phyloP scores from a whole-genome alignment of 2,329 filamentous ascomycete species.

The Botryotinia narcissicola region DNA sequence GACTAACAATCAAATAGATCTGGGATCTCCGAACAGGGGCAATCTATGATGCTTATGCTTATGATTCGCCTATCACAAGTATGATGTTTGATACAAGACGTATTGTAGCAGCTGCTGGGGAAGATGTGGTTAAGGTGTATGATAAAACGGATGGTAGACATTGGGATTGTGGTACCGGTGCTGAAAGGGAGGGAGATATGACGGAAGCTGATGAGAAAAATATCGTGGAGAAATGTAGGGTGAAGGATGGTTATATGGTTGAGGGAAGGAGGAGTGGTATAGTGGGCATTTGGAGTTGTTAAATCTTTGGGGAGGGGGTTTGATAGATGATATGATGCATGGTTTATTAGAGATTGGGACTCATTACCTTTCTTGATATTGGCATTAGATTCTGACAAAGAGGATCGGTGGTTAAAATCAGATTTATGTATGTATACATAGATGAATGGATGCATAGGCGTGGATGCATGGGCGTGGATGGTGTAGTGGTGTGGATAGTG shows the following conservation, averaged over 20 bases:
- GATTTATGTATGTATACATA: neutral
- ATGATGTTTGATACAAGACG: constrained; percentile 96
- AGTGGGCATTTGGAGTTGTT: constrained; percentile 88
- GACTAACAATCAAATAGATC: constrained; percentile 61
- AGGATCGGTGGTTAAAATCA: neutral
- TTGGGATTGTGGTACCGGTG: constrained; percentile 92
- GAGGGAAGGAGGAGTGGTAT: constrained; percentile 86
- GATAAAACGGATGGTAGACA: constrained; percentile 94
- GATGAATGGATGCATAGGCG: neutral
- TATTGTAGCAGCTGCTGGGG: constrained; percentile 86
- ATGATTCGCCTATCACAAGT: constrained; percentile 84
- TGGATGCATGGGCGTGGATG: neutral
- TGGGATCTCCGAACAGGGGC: constrained; percentile 97
- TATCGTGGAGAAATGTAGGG: constrained; percentile 79
- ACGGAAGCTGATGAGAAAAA: constrained; percentile 53
- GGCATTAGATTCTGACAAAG: neutral
- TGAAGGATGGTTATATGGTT: constrained; percentile 90
- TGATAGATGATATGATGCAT: neutral
- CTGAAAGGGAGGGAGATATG: constrained; percentile 52
- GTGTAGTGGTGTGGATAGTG: neutral
- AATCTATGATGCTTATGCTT: constrained; percentile 94
- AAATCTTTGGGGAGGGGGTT: constrained; percentile 24
- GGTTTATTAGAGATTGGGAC: neutral
- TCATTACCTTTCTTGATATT: neutral
- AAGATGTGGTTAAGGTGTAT: constrained; percentile 95